These are phyloP conservation scores for Leishmania major DNA, from an alignment of 208 protist genomes.

Conservation along the genomic window DNA sequence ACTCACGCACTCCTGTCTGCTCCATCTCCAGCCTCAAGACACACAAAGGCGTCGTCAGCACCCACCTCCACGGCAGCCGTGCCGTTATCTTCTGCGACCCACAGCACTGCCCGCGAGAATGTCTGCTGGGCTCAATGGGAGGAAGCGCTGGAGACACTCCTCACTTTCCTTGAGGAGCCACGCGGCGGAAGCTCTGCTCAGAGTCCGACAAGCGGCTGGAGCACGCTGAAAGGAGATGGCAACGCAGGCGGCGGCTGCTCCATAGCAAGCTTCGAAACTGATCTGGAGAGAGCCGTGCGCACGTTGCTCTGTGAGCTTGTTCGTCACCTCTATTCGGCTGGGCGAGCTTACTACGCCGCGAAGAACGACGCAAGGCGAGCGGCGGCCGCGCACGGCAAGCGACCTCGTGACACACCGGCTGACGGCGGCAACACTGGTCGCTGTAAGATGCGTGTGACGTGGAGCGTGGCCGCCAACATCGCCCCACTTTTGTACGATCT, in stretches of 20 bases:
- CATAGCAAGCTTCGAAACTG: neutral
- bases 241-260: neutral
- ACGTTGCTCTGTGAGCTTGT: constrained; percentile 29
- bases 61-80: neutral
- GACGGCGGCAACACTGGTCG: neutral
- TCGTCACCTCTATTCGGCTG: constrained; percentile 22
- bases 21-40: neutral
- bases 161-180: constrained; percentile 36
- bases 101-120: neutral
- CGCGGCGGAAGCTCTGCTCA: neutral
- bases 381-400: neutral
- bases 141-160: constrained; percentile 54
- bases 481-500: constrained; percentile 7
- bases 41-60: neutral
- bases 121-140: constrained; percentile 30
- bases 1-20: neutral
- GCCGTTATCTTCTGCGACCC: neutral
- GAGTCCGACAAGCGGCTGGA: neutral
- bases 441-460: constrained; percentile 25
- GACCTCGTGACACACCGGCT: neutral
- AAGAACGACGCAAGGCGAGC: neutral
- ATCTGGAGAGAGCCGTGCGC: constrained; percentile 12
- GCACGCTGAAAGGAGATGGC: neutral
- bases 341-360: constrained; percentile 21
- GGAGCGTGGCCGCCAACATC: constrained; percentile 38